A percentile compares a stretch with the other conserved stretches of the same genome.
phyloP scores from a whole-genome alignment of 2,329 filamentous ascomycete species.

The Didymella sp. region DNA sequence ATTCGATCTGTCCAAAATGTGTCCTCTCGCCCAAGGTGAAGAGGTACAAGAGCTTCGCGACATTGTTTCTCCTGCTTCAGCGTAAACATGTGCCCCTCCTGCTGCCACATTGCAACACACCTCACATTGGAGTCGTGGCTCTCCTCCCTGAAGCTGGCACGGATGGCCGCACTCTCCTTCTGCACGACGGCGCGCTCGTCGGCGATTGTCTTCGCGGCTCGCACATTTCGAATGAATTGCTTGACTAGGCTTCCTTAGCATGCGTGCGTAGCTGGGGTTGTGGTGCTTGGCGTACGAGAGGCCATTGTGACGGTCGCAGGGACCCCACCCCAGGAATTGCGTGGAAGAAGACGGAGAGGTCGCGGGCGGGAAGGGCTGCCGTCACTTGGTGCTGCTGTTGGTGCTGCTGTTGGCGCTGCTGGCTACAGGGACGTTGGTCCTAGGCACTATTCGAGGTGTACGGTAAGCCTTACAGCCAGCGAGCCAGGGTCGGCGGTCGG shows the following conservation, averaged over 20 bases:
- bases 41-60: conserved; percentile 96
- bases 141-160: conserved; percentile 97
- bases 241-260: conserved; percentile 72
- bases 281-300: conserved; percentile 58
- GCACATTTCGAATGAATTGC: conserved; percentile 99
- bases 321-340: conserved; percentile 54
- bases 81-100: conserved; percentile 31
- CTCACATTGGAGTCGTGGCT: conserved; percentile 89
- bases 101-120: conserved; percentile 58
- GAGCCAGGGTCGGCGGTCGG: conserved; percentile 26
- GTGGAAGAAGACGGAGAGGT: conserved; percentile 12
- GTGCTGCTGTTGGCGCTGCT: conserved; percentile 4
- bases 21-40: conserved; percentile 97
- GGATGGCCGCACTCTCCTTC: conserved; percentile 97
- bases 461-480: conserved; percentile 30
- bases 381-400: background rate
- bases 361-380: conserved; percentile 12
- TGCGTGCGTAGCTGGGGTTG: conserved; percentile 28
- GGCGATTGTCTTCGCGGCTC: conserved; percentile 97
- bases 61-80: conserved; percentile 85
- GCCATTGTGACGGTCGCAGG: conserved; percentile 61
- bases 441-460: conserved; percentile 28
- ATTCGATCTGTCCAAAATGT: conserved; percentile 99
- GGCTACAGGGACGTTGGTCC: conserved; percentile 19
- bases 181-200: conserved; percentile 98